A percentile compares a stretch with the other conserved stretches of the same genome.
These are phyloP conservation scores for Solanum pimpinellifolium DNA, from an alignment of 257 asterid species.

Conservation along the genomic window DNA sequence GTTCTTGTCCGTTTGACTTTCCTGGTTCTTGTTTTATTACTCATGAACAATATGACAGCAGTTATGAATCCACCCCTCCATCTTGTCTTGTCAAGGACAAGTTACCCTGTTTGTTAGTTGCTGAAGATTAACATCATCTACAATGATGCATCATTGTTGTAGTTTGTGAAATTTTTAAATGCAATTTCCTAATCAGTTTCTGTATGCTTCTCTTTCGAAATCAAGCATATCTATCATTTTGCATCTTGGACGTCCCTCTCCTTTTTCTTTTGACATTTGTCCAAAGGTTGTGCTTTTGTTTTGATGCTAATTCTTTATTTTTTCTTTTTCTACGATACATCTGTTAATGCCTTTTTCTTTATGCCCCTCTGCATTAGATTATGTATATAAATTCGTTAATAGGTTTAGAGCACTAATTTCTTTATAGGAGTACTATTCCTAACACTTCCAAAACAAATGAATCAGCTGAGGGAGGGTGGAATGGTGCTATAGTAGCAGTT, in stretches of 20 bases:
- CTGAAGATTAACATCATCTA: not conserved
- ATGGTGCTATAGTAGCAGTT: conserved; percentile 17
- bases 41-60: not conserved
- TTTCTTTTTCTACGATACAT: not conserved
- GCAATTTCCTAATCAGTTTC: not conserved
- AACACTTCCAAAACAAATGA: not conserved
- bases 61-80: not conserved
- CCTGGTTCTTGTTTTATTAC: not conserved
- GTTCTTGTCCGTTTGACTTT: not conserved
- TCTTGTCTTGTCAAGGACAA: not conserved
- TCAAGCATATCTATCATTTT: not conserved
- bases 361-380: not conserved
- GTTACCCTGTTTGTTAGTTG: not conserved
- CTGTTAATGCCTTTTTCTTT: not conserved
- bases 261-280: not conserved
- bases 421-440: too few species aligned
- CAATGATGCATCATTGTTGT: not conserved
- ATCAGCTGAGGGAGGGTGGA: not conserved
- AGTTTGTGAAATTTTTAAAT: not conserved
- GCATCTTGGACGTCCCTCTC: not conserved
- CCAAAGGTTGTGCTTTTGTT: not conserved
- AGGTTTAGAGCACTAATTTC: too few species aligned
- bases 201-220: not conserved
- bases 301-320: not conserved
- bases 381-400: not conserved